Base-by-base conservation (phyloP, 2,329 filamentous ascomycete species). In the Fusarium tricinctum region DNA sequence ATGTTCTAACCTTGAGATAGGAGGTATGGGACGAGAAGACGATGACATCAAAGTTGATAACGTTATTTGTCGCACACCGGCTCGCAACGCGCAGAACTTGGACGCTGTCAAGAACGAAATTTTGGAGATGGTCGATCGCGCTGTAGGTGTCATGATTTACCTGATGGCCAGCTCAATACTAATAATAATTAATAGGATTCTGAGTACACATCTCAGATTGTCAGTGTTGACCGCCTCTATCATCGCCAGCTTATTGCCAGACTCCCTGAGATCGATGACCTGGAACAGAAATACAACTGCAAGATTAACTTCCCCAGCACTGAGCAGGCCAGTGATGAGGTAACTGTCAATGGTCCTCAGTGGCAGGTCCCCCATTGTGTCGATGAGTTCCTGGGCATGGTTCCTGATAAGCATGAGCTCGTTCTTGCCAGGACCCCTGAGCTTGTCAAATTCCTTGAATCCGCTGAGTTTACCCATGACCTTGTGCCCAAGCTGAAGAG, bases 261-360 rank as follows among this genome's bases (percentile, higher is more conserved):
- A 62, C 90, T 98, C 69, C 84, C 88, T 44, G 93, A 97, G 76
- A 93, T 99, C 59, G 95, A 98, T 71, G 93, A 96, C 73, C 86
- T 99, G 51, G 96, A 99, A 83, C 97, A 97, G 85, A 97, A 97
- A 82, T 98, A 94, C 91, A 98, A 98, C 80, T 99, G 96, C 89
- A 98, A 98, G 84, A 97, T 99, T 76, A 92, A 94, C 72, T 99
- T 99, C 78, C 96, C 96, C 9, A 97, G 94, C 81, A 98, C 96
- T 12, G 96, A 99, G 79, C 92, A 97, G 80, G 96, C 96, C 22
- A 98, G 95, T 78, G 96, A 99, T 76, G 92, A 97, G 76, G 94
- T 99, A 53, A 97, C 92, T 19, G 94, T 99, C 60, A 97, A 94
- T 65, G 96, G 96, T 6, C 96, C 96, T 49, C 95, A 98, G 82